Evolutionary conservation across 2,329 filamentous ascomycete genomes (phyloP).

Genomic region (Raffaelea albimanens): DNA sequence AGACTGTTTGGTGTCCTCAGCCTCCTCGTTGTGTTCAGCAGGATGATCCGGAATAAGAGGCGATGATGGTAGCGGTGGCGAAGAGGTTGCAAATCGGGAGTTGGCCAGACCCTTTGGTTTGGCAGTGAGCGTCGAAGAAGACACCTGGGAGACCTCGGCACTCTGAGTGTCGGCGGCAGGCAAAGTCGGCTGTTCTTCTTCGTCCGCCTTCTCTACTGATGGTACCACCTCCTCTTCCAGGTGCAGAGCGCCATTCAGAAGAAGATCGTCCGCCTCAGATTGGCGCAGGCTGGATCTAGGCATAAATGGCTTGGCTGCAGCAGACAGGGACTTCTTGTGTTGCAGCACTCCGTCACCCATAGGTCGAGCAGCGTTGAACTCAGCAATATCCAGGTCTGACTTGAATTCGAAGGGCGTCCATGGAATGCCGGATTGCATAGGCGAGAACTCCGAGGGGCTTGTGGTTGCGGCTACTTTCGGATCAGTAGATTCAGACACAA

Average conservation of each 20-base stretch:
- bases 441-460: slow-evolving; percentile 43
- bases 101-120: slow-evolving; percentile 30
- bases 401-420: slow-evolving; percentile 56
- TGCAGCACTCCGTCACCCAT: slow-evolving; percentile 33
- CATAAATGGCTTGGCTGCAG: slow-evolving; percentile 60
- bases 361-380: slow-evolving; percentile 42
- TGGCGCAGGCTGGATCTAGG: slow-evolving; percentile 27
- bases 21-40: slow-evolving; percentile 12
- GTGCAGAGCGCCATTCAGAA: slow-evolving; percentile 7
- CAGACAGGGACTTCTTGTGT: slow-evolving; percentile 55
- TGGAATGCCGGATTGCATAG: slow-evolving; percentile 37
- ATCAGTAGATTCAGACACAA: slow-evolving; percentile 43
- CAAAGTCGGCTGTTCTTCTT: slow-evolving; percentile 13
- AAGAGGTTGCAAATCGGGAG: slow-evolving; percentile 35
- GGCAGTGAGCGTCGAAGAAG: slow-evolving; percentile 3
- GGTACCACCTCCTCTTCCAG: slow-evolving; percentile 3
- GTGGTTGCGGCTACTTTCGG: slow-evolving; percentile 36
- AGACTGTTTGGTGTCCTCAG: slow-evolving; percentile 9
- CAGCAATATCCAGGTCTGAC: slow-evolving; percentile 33
- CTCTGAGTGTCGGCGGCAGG: neutral
- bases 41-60: too few relatives aligned
- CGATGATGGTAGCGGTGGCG: slow-evolving; percentile 16
- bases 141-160: neutral
- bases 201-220: slow-evolving; percentile 5
- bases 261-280: slow-evolving; percentile 12